phyloP scores from a whole-genome alignment of 176 grass and related monocot genomes.

The Cocos nucifera region DNA sequence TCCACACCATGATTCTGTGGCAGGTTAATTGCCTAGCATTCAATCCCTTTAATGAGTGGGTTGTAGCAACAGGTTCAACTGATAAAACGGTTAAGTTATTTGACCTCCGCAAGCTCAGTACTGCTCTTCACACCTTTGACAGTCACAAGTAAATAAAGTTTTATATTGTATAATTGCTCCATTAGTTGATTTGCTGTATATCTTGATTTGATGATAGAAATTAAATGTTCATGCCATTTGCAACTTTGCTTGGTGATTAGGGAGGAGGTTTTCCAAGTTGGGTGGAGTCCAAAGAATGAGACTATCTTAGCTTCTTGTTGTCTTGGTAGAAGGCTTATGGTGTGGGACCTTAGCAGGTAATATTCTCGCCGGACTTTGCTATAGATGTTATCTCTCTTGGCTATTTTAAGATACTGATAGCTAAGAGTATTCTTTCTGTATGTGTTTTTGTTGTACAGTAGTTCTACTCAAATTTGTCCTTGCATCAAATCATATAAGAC shows the following conservation, averaged over 20 bases:
- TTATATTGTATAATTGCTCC: conserved; percentile 2
- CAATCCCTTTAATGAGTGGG: conserved; percentile 98
- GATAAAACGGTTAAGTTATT: conserved; percentile 98
- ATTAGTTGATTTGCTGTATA: too few species aligned
- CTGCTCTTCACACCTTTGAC: conserved; percentile 72
- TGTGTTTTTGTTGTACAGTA: too few species aligned
- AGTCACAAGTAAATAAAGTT: conserved; percentile 63
- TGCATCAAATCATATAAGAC: too few species aligned
- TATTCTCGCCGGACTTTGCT: background rate
- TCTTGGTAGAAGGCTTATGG: conserved; percentile 88
- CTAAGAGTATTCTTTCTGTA: too few species aligned
- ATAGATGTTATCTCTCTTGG: too few species aligned
- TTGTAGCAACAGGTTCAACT: conserved; percentile 93
- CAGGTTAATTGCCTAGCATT: conserved; percentile 96
- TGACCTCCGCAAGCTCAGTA: conserved; percentile 83
- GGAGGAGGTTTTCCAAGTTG: conserved; percentile 99
- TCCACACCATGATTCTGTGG: background rate
- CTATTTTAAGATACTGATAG: too few species aligned
- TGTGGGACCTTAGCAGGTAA: conserved; percentile 98
- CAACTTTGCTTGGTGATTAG: conserved; percentile 24
- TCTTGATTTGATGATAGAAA: background rate
- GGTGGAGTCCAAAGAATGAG: conserved; percentile 97
- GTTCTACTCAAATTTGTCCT: too few species aligned
- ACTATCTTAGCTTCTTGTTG: conserved; percentile 97
- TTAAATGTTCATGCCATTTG: background rate